Base-by-base conservation (phyloP, 768 basidiomycete species). In the Phylloporus sp. region DNA sequence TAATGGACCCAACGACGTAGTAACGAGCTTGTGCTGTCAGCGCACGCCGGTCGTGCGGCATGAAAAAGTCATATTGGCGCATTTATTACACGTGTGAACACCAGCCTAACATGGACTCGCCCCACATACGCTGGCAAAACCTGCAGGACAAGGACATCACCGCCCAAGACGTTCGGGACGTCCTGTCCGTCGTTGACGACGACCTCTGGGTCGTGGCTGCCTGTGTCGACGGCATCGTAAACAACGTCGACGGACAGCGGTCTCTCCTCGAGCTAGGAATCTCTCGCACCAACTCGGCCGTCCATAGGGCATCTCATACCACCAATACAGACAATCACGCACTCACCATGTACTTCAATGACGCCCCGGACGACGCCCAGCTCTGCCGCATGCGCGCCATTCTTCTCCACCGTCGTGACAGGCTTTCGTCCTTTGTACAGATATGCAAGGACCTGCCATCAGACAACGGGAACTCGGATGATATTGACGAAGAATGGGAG, bases 201-300 rank as follows among this genome's bases (percentile, higher is more conserved):
- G 84, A 92, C 63, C 66, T 82, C 9, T 92, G 89, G 88, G 83
- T 82, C 14, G 76, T 75, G 29, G 79, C 84, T n/a, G 86, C 88
- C 3, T 85, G 80, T 55, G 69, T 73, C 21, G 87, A 90, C 68
- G 74, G 84, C 46, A 64, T 84, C 21, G 67, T 84, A n/a, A 71
- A 84, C 50, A 71, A 81, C 60, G 67, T 74, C 18, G 62, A 61
- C 43, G 64, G 79, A 13, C 82, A 90, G 53, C 72, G 72, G 41
- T 69, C 70, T 9, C 69, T 92, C 23, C 71, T 90, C 21, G 70
- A 79, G 29, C 62, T 81, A 22, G 91, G 86, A 9, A 67, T 91
- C 38, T 58, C 76, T 52, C 75, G 86, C 55, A 84, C 83, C 7
- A 60, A 69, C 28, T 49, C 61, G 44, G 78, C 77, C 21, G 56